Evolutionary conservation across 2,329 filamentous ascomycete genomes (phyloP), one percentile per base, ranked within the genome.

Genomic region (Calonectria pteridis): DNA sequence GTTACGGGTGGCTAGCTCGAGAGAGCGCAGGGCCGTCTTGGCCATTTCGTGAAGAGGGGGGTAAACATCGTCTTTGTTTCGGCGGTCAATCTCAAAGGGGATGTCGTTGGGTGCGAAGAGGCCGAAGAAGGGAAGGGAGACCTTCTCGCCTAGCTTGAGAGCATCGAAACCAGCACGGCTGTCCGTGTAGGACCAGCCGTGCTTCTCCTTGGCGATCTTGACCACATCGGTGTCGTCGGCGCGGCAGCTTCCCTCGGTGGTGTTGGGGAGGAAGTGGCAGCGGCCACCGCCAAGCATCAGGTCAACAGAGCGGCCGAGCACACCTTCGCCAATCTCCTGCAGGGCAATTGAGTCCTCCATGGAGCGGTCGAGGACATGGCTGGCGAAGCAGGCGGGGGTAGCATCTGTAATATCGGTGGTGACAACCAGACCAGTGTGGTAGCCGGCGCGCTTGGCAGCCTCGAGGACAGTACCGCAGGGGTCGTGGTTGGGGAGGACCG

Each of bases 341-440:
- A 96, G 89, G 0, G 97, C 97, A 80, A 99, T 98, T 65, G 94
- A 91, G 83, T 98, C 96, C 83, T 97, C 94, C 86, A 98, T 94
- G 73, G 89, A 87, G 64, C 97, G 92, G 76, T 91, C 88, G 75
- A 95, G 92, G 20, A 95, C 97, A 82, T 98, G 97, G 59, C 94
- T 92, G 5, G 95, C 95, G 83, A 99, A 99, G 84, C 95, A 98
- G 2, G 97, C 97, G 0, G 97, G 97, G 2, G 97, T 99, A 5
- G 97, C 97, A 86, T 99, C 97, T 5, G 97, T 98, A 75, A 98
- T 92, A 75, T 96, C 92, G 0, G 97, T 99, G 0, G 97, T 99
- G 35, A 98, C 97, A 2, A 98, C 97, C 76, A 99, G 85, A 0
- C 97, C 97, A 3, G 97, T 99, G 85, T 92, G 93, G 83, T 98